A percentile compares a stretch with the other conserved stretches of the same genome.
Conservation (phyloP, 2,329 filamentous ascomycete genomes). For the Lecanosticta acicola region DNA sequence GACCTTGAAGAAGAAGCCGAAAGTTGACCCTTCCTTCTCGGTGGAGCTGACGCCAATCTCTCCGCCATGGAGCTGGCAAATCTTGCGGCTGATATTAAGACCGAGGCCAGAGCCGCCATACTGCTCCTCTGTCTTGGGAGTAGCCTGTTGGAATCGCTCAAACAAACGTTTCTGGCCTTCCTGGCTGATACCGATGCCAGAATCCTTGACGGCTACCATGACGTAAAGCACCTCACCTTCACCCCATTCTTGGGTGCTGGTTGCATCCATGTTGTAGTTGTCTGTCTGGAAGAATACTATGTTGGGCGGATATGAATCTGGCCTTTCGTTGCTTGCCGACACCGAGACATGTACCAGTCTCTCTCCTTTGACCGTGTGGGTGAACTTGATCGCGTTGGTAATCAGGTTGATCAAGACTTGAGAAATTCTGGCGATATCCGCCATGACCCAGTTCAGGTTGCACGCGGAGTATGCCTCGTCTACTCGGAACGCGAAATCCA, state of each 20-base stretch:
- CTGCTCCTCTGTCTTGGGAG: constrained; percentile 31
- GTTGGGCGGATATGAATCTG: constrained; percentile 39
- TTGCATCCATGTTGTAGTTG: constrained; percentile 39
- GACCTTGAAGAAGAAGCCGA: constrained; percentile 41
- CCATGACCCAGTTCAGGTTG: constrained; percentile 22
- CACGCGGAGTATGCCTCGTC: constrained; percentile 25
- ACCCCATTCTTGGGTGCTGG: constrained; percentile 39
- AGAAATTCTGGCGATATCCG: constrained; percentile 27
- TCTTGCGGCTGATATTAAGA: constrained; percentile 42
- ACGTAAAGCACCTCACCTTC: constrained; percentile 36
- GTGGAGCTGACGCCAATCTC: constrained; percentile 42
- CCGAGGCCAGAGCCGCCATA: constrained; percentile 44
- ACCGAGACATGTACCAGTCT: constrained; percentile 25
- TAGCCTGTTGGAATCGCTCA: constrained; percentile 38
- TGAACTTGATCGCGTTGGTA: constrained; percentile 33
- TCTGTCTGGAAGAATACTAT: constrained; percentile 41
- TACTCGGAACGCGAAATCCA: constrained; percentile 26
- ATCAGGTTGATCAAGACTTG: constrained; percentile 31
- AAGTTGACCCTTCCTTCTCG: constrained; percentile 36
- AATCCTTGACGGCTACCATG: constrained; percentile 43
- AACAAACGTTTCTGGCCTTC: constrained; percentile 40
- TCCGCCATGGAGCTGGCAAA: constrained; percentile 41
- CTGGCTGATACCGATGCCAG: constrained; percentile 38
- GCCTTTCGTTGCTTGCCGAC: constrained; percentile 28
- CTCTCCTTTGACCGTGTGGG: constrained; percentile 20